Evolutionary conservation across 2,329 filamentous ascomycete genomes (phyloP).

Genomic region (Aspergillus flavus): DNA sequence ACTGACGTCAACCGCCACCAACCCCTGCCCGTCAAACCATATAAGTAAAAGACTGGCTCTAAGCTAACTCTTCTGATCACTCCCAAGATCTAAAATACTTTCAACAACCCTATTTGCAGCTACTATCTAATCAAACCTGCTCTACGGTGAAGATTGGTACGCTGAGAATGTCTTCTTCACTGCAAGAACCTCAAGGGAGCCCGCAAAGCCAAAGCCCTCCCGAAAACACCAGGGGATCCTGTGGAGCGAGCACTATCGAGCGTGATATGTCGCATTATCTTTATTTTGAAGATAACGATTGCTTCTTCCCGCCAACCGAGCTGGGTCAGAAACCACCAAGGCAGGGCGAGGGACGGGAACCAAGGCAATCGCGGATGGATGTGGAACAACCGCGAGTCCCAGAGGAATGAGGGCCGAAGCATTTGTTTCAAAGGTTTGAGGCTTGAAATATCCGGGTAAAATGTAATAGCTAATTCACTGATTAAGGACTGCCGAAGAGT

Average conservation of each 20-base stretch:
- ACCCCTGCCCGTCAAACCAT: not conserved
- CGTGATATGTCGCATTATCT: constrained; percentile 34
- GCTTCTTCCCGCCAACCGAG: constrained; percentile 37
- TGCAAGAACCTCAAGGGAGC: not conserved
- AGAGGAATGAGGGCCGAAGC: not conserved
- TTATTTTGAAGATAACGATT: constrained; percentile 39
- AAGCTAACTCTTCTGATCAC: not conserved
- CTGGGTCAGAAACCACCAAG: constrained; percentile 24
- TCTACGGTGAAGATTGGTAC: not conserved
- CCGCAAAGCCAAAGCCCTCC: not conserved
- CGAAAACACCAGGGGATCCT: not conserved
- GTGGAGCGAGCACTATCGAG: constrained; percentile 14
- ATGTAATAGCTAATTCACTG: not conserved
- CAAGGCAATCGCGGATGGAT: constrained; percentile 1
- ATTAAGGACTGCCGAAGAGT: not conserved
- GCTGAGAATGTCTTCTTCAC: not conserved
- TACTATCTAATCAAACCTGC: not conserved
- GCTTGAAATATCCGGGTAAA: not conserved
- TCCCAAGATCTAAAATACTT: not conserved
- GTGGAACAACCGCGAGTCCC: not conserved
- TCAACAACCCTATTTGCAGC: not conserved
- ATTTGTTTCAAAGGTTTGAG: not conserved
- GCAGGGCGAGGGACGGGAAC: not conserved
- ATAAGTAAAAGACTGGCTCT: not conserved
- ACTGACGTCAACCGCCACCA: constrained; percentile 9